These are phyloP conservation scores for Prinsepia uniflora DNA, from an alignment of 306 rosid genomes.

Conservation along the genomic window DNA sequence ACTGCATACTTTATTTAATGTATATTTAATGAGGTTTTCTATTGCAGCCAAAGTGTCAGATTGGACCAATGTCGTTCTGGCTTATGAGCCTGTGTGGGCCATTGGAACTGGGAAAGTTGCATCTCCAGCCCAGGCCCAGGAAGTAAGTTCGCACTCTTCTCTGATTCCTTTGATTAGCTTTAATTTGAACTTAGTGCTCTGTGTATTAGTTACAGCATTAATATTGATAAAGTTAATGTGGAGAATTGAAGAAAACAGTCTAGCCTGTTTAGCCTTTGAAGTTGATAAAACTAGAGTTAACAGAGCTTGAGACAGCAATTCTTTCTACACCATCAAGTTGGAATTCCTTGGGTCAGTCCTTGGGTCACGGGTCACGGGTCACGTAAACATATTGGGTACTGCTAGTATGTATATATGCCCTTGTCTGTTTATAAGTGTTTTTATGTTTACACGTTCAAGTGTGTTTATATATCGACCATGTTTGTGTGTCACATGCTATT, in stretches of 20 bases:
- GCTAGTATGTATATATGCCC: not conserved
- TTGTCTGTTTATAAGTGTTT: not conserved
- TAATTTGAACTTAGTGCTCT: not conserved
- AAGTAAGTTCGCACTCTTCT: slow-evolving; percentile 28
- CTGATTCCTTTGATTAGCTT: not conserved
- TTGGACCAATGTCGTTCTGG: slow-evolving; percentile 73
- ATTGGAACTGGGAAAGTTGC: slow-evolving; percentile 94
- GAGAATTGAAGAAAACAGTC: not conserved
- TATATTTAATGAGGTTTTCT: slow-evolving; percentile 26
- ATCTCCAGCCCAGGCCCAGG: slow-evolving; percentile 56
- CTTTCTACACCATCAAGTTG: not conserved
- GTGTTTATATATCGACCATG: not conserved
- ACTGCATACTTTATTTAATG: not conserved
- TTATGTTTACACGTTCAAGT: not conserved
- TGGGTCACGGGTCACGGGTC: not conserved
- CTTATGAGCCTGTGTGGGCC: slow-evolving; percentile 94
- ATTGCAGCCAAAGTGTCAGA: slow-evolving; percentile 37
- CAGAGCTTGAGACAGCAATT: not conserved
- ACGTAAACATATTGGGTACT: not conserved
- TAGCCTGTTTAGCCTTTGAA: not conserved
- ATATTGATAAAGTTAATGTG: not conserved
- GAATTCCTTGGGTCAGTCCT: not conserved
- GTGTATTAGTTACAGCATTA: not conserved
- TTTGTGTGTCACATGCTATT: not conserved
- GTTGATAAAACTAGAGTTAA: not conserved